Conservation (phyloP, 2,329 filamentous ascomycete genomes). For the Phialemonium atrogriseum region DNA sequence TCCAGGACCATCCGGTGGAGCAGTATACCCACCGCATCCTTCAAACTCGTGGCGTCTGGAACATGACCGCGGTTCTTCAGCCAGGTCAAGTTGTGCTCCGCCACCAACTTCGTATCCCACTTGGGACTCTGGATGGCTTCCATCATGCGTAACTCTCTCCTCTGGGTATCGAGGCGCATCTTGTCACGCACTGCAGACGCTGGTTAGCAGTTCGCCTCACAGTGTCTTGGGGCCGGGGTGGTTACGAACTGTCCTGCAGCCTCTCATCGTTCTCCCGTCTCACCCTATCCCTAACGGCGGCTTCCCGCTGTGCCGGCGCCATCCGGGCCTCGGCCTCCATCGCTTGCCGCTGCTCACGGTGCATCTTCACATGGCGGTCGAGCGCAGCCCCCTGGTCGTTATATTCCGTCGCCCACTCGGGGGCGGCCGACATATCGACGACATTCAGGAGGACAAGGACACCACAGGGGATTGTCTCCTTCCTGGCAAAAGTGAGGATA, state of each 20-base stretch:
- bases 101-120: constrained; percentile 40
- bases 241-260: constrained; percentile 38
- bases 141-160: constrained; percentile 34
- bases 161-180: constrained; percentile 27
- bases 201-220: no score
- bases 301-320: constrained; percentile 29
- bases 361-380: constrained; percentile 27
- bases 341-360: constrained; percentile 30
- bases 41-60: constrained; percentile 18
- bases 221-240: no score
- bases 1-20: constrained; percentile 46
- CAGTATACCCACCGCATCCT: constrained; percentile 34
- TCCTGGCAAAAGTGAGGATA: constrained; percentile 40
- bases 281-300: constrained; percentile 31
- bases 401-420: constrained; percentile 42
- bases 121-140: constrained; percentile 46
- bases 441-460: constrained; percentile 46
- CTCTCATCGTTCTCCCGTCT: constrained; percentile 33
- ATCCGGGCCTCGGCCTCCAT: constrained; percentile 35
- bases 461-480: constrained; percentile 49
- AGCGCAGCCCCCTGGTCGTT: constrained; percentile 25
- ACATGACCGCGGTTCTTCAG: constrained; percentile 22
- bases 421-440: constrained; percentile 41
- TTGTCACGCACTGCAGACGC: constrained; percentile 37
- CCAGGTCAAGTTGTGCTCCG: constrained; percentile 35